Base-by-base conservation (phyloP, 225 moss, liverwort and hornwort genomes). In the Sphagnum contortum region DNA sequence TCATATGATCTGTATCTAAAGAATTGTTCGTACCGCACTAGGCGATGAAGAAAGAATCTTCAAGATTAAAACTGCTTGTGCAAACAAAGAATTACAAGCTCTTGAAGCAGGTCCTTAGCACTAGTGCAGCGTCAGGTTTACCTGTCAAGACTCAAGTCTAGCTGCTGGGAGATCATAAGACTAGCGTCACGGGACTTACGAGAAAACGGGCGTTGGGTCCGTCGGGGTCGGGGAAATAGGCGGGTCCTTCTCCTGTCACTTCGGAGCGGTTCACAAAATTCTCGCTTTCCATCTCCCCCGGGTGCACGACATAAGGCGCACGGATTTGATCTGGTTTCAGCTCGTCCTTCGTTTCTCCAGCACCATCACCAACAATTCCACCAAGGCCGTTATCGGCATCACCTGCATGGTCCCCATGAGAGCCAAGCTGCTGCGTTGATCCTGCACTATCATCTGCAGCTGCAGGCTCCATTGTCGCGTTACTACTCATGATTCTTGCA, bases 161-260 rank as follows among this genome's bases (percentile, higher is more conserved):
- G 4, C 4, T n/a, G 44, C 45, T 45, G 10, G 62, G 4, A 48
- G 11, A 12, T 10, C 46, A 62, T 5, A 9, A 47, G 11, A 4
- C 45, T 44, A 29, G 5, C 14, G 47, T 47, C 8, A 9, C 47
- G 12, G 5, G 10, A 47, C 53, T 64, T 64, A 50, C 63, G 49
- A 64, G 48, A 64, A 48, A 48, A 12, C 49, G 48, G 10, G 50
- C 8, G 44, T 66, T 47, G 29, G 29, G 29, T 29, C 29, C 29
- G 29, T 29, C 29, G 0, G 66, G 66, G 11, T 57, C 48, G 8
- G 66, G 66, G 8, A 47, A 55, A 48, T 66, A 66, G 11, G 66
- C 47, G 12, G 48, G n/a, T 48, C 66, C 66, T 48, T 66, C 66
- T 2, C 12, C 12, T n/a, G 66, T 66, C 45, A 66, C 55, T 66